Percentiles rank a stretch among this genome's conserved stretches.
These are phyloP conservation scores for Cymbidium sinense DNA, from an alignment of 106 monocot genomes.

Conservation along the genomic window DNA sequence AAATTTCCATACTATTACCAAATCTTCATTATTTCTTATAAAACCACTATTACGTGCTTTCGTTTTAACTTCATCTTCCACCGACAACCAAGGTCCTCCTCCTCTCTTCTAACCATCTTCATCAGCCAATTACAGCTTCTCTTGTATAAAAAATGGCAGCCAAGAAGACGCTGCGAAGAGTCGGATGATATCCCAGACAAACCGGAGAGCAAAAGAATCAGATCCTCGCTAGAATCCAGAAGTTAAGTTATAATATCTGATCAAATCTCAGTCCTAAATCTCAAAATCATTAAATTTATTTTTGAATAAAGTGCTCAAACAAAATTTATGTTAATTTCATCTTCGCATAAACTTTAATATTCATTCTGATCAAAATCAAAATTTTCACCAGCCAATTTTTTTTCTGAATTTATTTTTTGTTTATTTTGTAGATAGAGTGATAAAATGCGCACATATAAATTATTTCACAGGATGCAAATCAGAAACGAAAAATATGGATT, in stretches of 20 bases:
- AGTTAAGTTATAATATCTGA: background rate
- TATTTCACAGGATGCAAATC: background rate
- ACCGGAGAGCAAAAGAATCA: slow-evolving; percentile 3
- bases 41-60: background rate
- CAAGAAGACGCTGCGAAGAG: background rate
- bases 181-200: background rate
- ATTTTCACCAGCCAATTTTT: too few species aligned
- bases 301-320: too few species aligned
- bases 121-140: background rate
- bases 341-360: too few species aligned
- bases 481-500: background rate
- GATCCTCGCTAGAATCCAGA: background rate
- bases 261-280: too few species aligned
- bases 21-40: background rate
- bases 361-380: too few species aligned
- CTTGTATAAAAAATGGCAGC: background rate
- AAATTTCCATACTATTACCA: background rate
- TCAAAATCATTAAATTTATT: too few species aligned
- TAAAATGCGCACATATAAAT: background rate
- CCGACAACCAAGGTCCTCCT: too few species aligned
- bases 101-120: background rate
- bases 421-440: background rate
- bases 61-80: background rate
- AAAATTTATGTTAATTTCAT: too few species aligned
- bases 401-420: too few species aligned